Conservation (phyloP, 495 filamentous ascomycete genomes). For the Schizothecium vesticola region DNA sequence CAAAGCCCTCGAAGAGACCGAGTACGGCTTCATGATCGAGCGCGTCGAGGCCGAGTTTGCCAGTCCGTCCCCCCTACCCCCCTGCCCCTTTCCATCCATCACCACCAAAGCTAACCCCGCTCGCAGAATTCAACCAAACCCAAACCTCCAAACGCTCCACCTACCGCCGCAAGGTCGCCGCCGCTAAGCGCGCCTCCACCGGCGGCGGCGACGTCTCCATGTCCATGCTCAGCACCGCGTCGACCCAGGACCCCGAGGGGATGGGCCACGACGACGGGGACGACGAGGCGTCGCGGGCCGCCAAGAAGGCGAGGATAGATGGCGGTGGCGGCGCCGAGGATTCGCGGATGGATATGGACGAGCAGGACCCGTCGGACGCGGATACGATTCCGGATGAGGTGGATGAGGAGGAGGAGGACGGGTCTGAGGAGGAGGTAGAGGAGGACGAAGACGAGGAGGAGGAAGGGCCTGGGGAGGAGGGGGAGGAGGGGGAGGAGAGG, state of each 20-base stretch:
- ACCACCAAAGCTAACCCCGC: background rate
- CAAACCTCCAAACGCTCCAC: conserved; percentile 48
- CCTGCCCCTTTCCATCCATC: background rate
- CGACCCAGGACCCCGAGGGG: conserved; percentile 11
- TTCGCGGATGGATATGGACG: conserved; percentile 38
- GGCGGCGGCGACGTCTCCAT: conserved; percentile 17
- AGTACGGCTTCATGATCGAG: conserved; percentile 72
- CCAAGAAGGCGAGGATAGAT: conserved; percentile 41
- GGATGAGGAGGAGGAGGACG: conserved; percentile 51
- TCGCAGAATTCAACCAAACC: conserved; percentile 47
- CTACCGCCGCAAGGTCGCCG: conserved; percentile 46
- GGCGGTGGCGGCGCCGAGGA: background rate
- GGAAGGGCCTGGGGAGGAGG: conserved; percentile 41
- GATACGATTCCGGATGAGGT: conserved; percentile 50
- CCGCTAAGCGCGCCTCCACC: conserved; percentile 32
- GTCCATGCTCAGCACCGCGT: conserved; percentile 32
- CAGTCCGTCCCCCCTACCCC: conserved; percentile 35
- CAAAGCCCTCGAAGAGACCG: conserved; percentile 71
- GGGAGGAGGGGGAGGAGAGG: conserved; percentile 37
- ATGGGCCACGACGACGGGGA: background rate
- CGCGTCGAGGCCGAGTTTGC: conserved; percentile 57
- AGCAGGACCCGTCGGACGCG: conserved; percentile 40
- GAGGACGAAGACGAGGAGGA: conserved; percentile 42
- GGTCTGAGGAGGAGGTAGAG: conserved; percentile 47
- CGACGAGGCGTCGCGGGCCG: conserved; percentile 17